Percentiles rank a stretch among this genome's conserved stretches.
phyloP scores from a whole-genome alignment of 805 yeast genomes.

The Hanseniaspora lindneri region DNA sequence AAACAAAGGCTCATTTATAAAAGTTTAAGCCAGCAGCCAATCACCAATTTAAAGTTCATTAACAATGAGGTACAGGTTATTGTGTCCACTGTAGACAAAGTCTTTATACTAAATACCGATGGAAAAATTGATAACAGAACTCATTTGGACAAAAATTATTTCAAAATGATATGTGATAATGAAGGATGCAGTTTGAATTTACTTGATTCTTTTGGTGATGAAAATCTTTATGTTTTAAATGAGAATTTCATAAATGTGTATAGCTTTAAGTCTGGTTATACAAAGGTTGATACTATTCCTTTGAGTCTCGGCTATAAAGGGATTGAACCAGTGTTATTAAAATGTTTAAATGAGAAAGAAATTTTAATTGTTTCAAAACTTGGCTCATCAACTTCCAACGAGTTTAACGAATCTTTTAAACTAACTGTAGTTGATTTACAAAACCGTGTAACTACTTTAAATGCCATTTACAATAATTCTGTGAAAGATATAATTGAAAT shows the following conservation, averaged over 20 bases:
- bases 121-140: conserved; percentile 69
- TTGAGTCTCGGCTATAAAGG: neutral
- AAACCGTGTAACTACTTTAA: conserved; percentile 3
- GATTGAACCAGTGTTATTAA: neutral
- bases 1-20: conserved; percentile 72
- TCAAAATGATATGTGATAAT: conserved; percentile 34
- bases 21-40: conserved; percentile 50
- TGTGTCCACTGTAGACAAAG: conserved; percentile 62
- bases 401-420: neutral
- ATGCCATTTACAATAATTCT: neutral
- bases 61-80: conserved; percentile 43
- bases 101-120: conserved; percentile 60
- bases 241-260: conserved; percentile 4
- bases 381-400: neutral
- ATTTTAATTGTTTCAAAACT: neutral
- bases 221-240: neutral
- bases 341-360: neutral
- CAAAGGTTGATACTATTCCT: neutral
- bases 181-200: conserved; percentile 43
- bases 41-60: conserved; percentile 60
- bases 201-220: conserved; percentile 23
- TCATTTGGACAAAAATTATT: conserved; percentile 18
- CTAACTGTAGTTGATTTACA: conserved; percentile 1
- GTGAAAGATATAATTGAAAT: conserved; percentile 1
- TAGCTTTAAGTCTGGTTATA: neutral